Evolutionary conservation across 352 stramenopile species (phyloP).

Genomic region (Globisporangium cylindrosporum): DNA sequence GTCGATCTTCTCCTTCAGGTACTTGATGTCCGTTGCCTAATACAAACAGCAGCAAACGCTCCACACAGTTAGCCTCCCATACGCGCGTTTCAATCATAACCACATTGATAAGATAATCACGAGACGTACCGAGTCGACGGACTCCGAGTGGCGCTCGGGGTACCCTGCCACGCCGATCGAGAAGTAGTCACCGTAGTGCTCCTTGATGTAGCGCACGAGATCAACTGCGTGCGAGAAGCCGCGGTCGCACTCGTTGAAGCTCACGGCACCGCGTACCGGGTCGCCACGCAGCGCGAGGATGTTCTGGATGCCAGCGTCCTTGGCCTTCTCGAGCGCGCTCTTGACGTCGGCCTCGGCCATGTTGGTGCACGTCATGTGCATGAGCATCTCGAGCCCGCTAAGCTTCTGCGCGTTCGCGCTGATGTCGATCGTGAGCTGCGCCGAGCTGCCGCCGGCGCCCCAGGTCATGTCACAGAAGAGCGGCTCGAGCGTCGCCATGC

Average conservation of each 20-base stretch:
- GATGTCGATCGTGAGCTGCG: slow-evolving; percentile 95
- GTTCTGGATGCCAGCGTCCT: slow-evolving; percentile 96
- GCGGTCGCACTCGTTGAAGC: slow-evolving; percentile 90
- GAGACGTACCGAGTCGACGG: slow-evolving; percentile 35
- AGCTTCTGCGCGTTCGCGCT: slow-evolving; percentile 91
- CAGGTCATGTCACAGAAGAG: slow-evolving; percentile 99
- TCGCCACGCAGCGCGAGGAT: slow-evolving; percentile 98
- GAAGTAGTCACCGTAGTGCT: slow-evolving; percentile 95
- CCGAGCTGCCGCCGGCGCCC: slow-evolving; percentile 96
- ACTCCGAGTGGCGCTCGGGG: slow-evolving; percentile 96
- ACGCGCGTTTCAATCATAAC: neutral
- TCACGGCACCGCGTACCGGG: slow-evolving; percentile 88
- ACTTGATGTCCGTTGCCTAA: slow-evolving; percentile 92
- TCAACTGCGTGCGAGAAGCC: slow-evolving; percentile 94
- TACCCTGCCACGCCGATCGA: slow-evolving; percentile 97
- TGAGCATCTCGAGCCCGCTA: slow-evolving; percentile 89
- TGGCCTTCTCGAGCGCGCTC: slow-evolving; percentile 89
- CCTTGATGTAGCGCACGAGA: slow-evolving; percentile 96
- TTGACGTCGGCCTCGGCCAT: slow-evolving; percentile 94
- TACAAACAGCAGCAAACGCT: neutral
- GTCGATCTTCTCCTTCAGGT: slow-evolving; percentile 98
- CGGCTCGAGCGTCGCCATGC: slow-evolving; percentile 93
- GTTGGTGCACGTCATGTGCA: slow-evolving; percentile 98
- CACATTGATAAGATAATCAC: neutral
- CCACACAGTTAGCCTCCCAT: neutral